Evolutionary conservation across 2,329 filamentous ascomycete species (phyloP), one percentile per base, ranked within the genome.

Genomic region (Hirsutella thompsonii): DNA sequence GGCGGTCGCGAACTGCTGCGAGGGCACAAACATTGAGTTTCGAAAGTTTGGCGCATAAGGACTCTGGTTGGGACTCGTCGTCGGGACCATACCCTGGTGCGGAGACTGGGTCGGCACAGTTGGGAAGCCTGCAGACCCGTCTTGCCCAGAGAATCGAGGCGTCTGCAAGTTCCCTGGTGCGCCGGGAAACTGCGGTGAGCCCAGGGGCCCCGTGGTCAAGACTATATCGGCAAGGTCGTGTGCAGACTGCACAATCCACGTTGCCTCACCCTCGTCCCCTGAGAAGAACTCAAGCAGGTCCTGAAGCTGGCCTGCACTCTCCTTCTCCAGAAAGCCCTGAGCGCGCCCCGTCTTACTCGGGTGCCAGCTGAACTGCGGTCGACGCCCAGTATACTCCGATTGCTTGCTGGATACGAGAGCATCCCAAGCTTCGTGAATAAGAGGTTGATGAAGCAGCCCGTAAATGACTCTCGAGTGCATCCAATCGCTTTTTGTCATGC

Each of bases 391-490:
- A 49, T 74, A 70, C 45, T 78, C 72, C 16, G 72, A 67, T 46
- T 79, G 70, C 49, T 74, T 69, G 44, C 61, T 61, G 29, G 59
- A 59, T 38, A 76, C 64, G 26, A 79, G 58, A 1, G 67, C 63
- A 45, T 77, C 75, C 78, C 79, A 82, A 4, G 74, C 72, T 39
- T 72, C 68, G 46, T 72, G 69, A 35, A 81, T 71, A 28, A 72
- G 67, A 1, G 76, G 71, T 52, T 83, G 78, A 51, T 81, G 79
- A n/a, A 83, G 62, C 10, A 82, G 62, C 5, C 76, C 78, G 48
- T 81, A 79, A 38, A 83, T 72, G 44, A 82, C 77, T 36, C 79
- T 76, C 2, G 76, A 80, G 52, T 81, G 79, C 62, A 79, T 75
- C 79, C 78, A 83, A 49, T 82, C 77, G 18, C 66, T 63, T 51